Evolutionary conservation across 805 yeast genomes (phyloP).

Genomic region (Metschnikowia proteae): DNA sequence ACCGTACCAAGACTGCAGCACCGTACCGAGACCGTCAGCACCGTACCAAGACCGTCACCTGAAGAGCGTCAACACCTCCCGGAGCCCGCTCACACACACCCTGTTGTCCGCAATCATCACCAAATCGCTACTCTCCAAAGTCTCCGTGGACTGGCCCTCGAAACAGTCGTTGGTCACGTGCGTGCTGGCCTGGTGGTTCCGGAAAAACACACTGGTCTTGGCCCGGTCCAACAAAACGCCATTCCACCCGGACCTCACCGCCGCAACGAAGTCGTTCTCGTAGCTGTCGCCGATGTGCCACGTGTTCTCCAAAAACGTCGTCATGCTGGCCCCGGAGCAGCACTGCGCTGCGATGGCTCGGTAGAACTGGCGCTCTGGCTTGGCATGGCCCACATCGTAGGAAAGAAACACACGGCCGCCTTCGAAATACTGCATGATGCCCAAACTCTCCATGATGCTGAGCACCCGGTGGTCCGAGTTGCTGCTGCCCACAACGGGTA

Average conservation of each 20-base stretch:
- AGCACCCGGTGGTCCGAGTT: slow-evolving; percentile 61
- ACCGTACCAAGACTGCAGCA: too few relatives aligned
- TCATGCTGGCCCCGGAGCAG: slow-evolving; percentile 2
- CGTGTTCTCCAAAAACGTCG: slow-evolving; percentile 17
- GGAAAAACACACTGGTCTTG: slow-evolving; percentile 17
- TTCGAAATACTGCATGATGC: slow-evolving; percentile 39
- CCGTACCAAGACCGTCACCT: not conserved
- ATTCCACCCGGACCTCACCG: slow-evolving; percentile 57
- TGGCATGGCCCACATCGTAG: slow-evolving; percentile 51
- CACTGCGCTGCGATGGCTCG: slow-evolving; percentile 9
- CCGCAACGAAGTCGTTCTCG: slow-evolving; percentile 51
- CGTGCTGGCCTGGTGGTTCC: slow-evolving; percentile 2
- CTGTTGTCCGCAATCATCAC: slow-evolving; percentile 34
- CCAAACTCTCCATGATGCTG: slow-evolving; percentile 44
- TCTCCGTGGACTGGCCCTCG: slow-evolving; percentile 11
- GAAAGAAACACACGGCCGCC: slow-evolving; percentile 44
- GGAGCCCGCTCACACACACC: slow-evolving; percentile 19
- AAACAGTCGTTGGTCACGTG: slow-evolving; percentile 14
- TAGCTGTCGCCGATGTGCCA: slow-evolving; percentile 73
- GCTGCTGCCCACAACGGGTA: slow-evolving; percentile 46
- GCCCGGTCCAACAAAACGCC: slow-evolving; percentile 53
- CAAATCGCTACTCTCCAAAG: slow-evolving; percentile 17
- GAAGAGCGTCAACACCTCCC: slow-evolving; percentile 10
- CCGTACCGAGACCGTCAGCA: too few relatives aligned
- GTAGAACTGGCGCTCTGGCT: slow-evolving; percentile 51